phyloP scores from a whole-genome alignment of 257 asterid genomes.

The Solanum sejunctum region DNA sequence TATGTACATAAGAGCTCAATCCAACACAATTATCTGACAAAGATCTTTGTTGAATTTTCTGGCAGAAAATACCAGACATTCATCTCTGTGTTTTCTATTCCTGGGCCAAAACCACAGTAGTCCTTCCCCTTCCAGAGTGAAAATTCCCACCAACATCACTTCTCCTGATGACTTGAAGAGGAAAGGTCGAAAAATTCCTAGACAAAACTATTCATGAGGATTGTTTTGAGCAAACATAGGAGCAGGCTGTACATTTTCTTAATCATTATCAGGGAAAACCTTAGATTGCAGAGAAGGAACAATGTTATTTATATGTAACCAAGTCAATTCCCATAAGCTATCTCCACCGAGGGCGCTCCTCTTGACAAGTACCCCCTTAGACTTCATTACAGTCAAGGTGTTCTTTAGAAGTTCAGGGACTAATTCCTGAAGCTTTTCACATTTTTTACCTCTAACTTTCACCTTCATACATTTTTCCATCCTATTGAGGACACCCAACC shows the following conservation, averaged over 20 bases:
- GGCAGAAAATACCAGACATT: constrained; percentile 1
- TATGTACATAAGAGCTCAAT: constrained; percentile 29
- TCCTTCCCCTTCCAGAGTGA: background rate
- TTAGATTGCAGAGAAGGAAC: constrained; percentile 64
- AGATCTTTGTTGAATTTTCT: background rate
- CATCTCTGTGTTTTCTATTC: background rate
- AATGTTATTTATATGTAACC: constrained; percentile 79
- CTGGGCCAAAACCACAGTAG: constrained; percentile 3
- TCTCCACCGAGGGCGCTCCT: constrained; percentile 81
- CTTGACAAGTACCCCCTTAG: constrained; percentile 62
- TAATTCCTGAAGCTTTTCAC: constrained; percentile 74
- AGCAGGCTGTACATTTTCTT: constrained; percentile 16
- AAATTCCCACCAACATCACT: background rate
- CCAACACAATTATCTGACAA: constrained; percentile 7
- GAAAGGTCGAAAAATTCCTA: background rate
- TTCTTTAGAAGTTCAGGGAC: constrained; percentile 79
- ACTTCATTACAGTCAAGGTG: constrained; percentile 66
- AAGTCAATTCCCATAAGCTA: constrained; percentile 84
- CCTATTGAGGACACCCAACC: constrained; percentile 77
- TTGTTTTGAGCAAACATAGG: constrained; percentile 5
- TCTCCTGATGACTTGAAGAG: background rate
- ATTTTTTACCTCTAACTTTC: constrained; percentile 54
- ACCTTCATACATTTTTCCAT: constrained; percentile 74
- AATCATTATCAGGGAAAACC: constrained; percentile 50
- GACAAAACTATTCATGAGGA: constrained; percentile 2